Percentiles rank a stretch among this genome's conserved stretches.
Evolutionary conservation across 306 rosid species (phyloP).

Genomic region (Morella rubra): DNA sequence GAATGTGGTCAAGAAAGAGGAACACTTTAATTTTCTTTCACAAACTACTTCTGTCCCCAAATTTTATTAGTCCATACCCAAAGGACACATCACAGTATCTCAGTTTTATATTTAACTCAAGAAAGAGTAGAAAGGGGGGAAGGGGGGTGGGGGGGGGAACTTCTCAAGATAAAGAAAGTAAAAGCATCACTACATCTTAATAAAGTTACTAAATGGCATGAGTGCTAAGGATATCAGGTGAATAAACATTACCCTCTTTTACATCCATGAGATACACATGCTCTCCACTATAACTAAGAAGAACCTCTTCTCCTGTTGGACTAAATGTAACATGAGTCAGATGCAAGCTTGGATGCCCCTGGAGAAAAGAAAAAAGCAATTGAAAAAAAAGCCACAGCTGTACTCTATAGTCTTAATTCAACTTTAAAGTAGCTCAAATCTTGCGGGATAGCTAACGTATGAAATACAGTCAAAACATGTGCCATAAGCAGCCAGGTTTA

Average conservation of each 20-base stretch:
- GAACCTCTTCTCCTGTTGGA: conserved; percentile 94
- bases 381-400: not conserved
- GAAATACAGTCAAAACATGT: not conserved
- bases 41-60: not conserved
- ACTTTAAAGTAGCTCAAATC: conserved; percentile 14
- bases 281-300: conserved; percentile 97
- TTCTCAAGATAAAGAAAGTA: too few species aligned
- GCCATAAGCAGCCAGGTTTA: not conserved
- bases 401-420: conserved; percentile 4
- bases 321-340: conserved; percentile 92
- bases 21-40: not conserved
- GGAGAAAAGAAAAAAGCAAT: conserved; percentile 27
- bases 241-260: conserved; percentile 57
- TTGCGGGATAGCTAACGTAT: not conserved
- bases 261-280: conserved; percentile 90
- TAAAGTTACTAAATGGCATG: conserved; percentile 13
- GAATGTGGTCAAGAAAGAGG: too few species aligned
- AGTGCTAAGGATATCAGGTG: conserved; percentile 16
- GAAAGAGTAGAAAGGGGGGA: too few species aligned
- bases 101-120: too few species aligned
- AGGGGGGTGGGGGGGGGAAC: not conserved
- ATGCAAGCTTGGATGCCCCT: conserved; percentile 84
- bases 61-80: not conserved
- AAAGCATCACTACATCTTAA: not conserved
- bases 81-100: too few species aligned